These are phyloP conservation scores for Steccherinum ochraceum DNA, from an alignment of 768 basidiomycete genomes.

Conservation along the genomic window DNA sequence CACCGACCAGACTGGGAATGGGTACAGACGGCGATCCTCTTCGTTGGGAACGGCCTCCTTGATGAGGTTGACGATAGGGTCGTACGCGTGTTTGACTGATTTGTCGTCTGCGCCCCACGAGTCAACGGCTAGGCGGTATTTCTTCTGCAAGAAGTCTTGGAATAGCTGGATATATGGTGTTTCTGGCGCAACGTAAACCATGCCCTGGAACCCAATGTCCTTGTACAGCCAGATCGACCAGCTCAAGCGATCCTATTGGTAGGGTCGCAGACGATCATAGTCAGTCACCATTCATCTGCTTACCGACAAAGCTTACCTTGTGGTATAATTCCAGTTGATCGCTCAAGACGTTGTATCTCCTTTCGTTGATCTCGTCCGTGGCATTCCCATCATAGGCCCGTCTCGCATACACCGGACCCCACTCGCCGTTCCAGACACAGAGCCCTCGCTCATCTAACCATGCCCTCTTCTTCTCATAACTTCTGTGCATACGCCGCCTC, in stretches of 20 bases:
- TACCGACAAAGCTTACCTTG: constrained; percentile 33
- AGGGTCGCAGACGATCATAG: not conserved
- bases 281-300: no score
- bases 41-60: constrained; percentile 42
- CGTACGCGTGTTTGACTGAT: constrained; percentile 51
- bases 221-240: constrained; percentile 92
- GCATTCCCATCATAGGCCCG: constrained; percentile 41
- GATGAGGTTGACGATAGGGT: constrained; percentile 62
- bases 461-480: constrained; percentile 68
- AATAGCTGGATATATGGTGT: constrained; percentile 72
- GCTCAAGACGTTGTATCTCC: constrained; percentile 60
- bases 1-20: constrained; percentile 58
- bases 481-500: constrained; percentile 41
- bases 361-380: constrained; percentile 63
- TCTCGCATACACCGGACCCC: constrained; percentile 80
- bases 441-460: constrained; percentile 68
- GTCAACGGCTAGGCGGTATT: constrained; percentile 72
- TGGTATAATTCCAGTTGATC: constrained; percentile 74
- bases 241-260: constrained; percentile 38
- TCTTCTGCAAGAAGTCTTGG: constrained; percentile 65
- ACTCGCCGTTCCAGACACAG: constrained; percentile 79
- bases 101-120: constrained; percentile 72
- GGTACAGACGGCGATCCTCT: constrained; percentile 46
- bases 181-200: constrained; percentile 66
- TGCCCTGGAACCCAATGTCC: constrained; percentile 80